Evolutionary conservation across 2,329 filamentous ascomycete species (phyloP), one percentile per base, ranked within the genome.

Genomic region (Plenodomus tracheiphilus): DNA sequence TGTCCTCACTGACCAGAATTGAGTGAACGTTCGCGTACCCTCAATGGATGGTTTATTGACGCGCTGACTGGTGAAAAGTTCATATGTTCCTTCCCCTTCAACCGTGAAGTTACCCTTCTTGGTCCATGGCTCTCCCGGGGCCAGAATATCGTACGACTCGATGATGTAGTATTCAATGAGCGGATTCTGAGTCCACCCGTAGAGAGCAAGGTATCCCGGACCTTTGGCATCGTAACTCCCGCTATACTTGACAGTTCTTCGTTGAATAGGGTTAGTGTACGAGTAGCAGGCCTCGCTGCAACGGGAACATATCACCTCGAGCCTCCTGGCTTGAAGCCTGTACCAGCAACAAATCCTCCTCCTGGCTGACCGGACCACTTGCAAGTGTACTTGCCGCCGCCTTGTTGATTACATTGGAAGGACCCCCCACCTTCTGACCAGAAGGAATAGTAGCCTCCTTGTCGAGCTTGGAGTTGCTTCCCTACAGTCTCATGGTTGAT

Each of bases 91-190:
- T 39, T 80, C 81, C 28, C n/a, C n/a, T n/a, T 81, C 81, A 18
- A 68, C 72, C 9, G 72, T 75, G 52, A 84, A 74, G 42, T 75
- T 77, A 17, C 80, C 81, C 53, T 77, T 77, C 45, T 17, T 32
- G 8, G 43, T 53, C 43, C 51, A 51, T 8, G 43, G 41, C 28
- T 50, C 69, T 62, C 4, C 73, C 75, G 32, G 61, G 39, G 17
- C 70, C 49, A 75, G 73, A 47, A 73, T 71, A 38, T 76, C 78
- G 56, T 75, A 78, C 9, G 71, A 70, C 52, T 84, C 81, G 53
- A 83, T 73, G 49, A 84, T 75, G 68, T 83, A 84, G 72, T 82
- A 83, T 54, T 83, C 81, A 57, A 82, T 72, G 10, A 81, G 69
- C 0, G 79, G 79, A 54, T 74, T 74, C 13, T 65, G 72, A 3